Conservation (phyloP, 2,329 filamentous ascomycete genomes). For the Furcasterigmium sp. region DNA sequence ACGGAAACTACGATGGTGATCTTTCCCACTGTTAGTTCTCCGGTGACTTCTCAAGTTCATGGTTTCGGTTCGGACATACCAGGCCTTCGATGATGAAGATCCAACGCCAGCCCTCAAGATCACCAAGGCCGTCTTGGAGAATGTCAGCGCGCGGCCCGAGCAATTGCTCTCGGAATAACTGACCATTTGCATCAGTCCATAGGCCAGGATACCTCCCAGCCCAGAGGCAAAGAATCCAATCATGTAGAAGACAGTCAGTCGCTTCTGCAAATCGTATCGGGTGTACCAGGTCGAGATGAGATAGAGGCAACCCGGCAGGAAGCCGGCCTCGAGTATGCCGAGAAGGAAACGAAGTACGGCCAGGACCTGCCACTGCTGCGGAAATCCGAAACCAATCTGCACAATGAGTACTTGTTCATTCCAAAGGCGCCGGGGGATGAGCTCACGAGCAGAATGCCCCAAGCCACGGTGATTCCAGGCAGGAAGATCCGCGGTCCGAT, state of each 20-base stretch:
- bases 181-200: constrained; percentile 23
- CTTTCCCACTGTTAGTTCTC: too few relatives aligned
- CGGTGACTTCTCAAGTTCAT: too few relatives aligned
- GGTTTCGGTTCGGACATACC: too few relatives aligned
- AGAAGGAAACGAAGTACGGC: constrained; percentile 11
- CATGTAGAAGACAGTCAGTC: constrained; percentile 28
- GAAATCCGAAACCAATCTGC: constrained; percentile 7
- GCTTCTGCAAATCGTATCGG: constrained; percentile 57
- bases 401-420: constrained; percentile 3
- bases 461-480: constrained; percentile 9
- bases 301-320: constrained; percentile 49
- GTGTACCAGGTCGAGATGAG: constrained; percentile 65
- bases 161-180: not conserved
- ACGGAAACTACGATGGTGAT: constrained; percentile 29
- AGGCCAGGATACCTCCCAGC: constrained; percentile 14
- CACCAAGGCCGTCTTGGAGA: constrained; percentile 48
- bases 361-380: not conserved
- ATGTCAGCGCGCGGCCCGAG: constrained; percentile 15
- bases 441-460: constrained; percentile 10
- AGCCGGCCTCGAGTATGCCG: constrained; percentile 13
- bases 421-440: too few relatives aligned
- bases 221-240: constrained; percentile 16
- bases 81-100: constrained; percentile 64
- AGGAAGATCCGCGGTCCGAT: constrained; percentile 14
- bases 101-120: constrained; percentile 50